Conservation (phyloP, 1,284 basidiomycete genomes). For the Cutaneotrichosporon sp. region DNA sequence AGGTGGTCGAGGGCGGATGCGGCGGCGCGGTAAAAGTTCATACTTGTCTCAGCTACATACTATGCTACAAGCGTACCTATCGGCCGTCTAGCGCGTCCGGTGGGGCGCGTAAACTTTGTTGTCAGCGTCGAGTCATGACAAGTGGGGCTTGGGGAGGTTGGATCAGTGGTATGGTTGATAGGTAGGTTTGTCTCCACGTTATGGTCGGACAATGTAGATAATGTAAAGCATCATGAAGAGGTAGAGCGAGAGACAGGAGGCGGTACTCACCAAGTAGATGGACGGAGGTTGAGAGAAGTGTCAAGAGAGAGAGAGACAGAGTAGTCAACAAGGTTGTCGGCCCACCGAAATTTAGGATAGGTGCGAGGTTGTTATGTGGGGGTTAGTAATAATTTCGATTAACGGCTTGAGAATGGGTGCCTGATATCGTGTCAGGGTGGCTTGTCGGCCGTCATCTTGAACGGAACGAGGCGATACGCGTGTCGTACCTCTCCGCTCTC, state of each 20-base stretch:
- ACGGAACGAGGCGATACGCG: neutral
- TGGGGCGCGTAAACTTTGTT: neutral
- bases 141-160: constrained; percentile 21
- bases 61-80: constrained; percentile 14
- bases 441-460: too few relatives aligned
- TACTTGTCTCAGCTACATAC: constrained; percentile 51
- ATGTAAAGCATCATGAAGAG: constrained; percentile 45
- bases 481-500: too few relatives aligned
- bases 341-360: neutral
- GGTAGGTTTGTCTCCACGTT: constrained; percentile 34
- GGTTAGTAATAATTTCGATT: too few relatives aligned
- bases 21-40: constrained; percentile 94
- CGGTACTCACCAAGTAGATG: constrained; percentile 7
- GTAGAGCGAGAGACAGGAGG: constrained; percentile 23
- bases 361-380: neutral
- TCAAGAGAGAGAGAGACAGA: neutral
- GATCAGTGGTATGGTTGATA: constrained; percentile 32
- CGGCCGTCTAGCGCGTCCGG: neutral
- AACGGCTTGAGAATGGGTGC: too few relatives aligned
- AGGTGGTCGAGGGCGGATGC: constrained; percentile 77
- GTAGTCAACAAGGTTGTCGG: neutral
- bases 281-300: neutral
- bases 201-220: constrained; percentile 56
- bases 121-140: neutral
- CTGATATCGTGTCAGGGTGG: too few relatives aligned